Evolutionary conservation across 768 basidiomycete genomes (phyloP), one percentile per base, ranked within the genome.

Genomic region (Boletales sp.): DNA sequence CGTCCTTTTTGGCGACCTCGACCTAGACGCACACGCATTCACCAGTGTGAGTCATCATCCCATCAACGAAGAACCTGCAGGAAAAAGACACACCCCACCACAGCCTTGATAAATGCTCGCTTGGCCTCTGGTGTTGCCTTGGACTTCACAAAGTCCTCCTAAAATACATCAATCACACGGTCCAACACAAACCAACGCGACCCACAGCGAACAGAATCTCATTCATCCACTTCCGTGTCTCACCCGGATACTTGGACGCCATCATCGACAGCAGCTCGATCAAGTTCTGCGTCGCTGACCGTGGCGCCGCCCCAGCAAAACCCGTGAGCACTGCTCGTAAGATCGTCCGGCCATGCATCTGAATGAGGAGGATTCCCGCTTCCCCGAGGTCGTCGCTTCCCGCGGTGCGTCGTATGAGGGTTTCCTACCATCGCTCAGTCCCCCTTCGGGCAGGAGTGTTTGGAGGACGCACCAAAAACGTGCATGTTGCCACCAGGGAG

Each of bases 271-370:
- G 70, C 30, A 96, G 68, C 57, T 95, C 93, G 4, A 90, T 86
- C 25, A 96, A 74, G 63, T 95, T 95, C 17, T 81, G 85, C 5
- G 86, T 83, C 15, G 81, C 84, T 19, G 90, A 90, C 49, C 92
- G 74, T 0, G 94, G 94, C 2, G 92, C 87, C 3, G 86, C 79
- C 12, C 87, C 84, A 0, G 90, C 94, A 47, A 95, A 90, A 18
- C 89, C 93, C 44, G 77, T 74, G 17, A 97, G 65, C 3, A 94
- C 69, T 0, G 87, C 87, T 14, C 80, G 78, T 68, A 94, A 80
- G 50, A 94, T 80, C 15, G 75, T 58, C 28, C 74, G 78, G n/a
- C 89, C 90, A 44, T 83, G 80, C 32, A 64, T 58, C 19, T 69
- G 67, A 35, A 83, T 70, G 12, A 86, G 63, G 13, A 82, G 72